Evolutionary conservation across 148 eudicot genomes (phyloP), one percentile per base, ranked within the genome.

Genomic region (Rheum nobile): DNA sequence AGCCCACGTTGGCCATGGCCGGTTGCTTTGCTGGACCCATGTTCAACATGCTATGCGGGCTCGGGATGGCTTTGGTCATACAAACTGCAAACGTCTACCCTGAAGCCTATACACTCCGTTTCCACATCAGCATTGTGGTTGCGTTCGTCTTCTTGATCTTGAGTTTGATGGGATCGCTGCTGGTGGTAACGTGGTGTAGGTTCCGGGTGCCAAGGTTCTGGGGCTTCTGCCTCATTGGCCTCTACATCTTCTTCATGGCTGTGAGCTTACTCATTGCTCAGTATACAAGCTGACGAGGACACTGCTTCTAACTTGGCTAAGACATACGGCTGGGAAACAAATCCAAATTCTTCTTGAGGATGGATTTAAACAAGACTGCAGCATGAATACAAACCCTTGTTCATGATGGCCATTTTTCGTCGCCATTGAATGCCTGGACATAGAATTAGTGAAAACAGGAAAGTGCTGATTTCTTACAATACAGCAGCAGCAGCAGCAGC

Each of bases 1-100:
- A 91, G 85, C 98, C 98, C 0, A 96, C 96, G 17, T 82, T 91
- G 81, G 98, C 97, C 61, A 95, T 95, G 98, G 98, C 98, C 0
- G 98, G 98, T 1, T 95, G 98, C 86, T 95, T 91, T 82, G 98
- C 98, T 0, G 87, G 98, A 10, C 98, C 98, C 29, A 95, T 95
- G 98, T 95, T 91, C 74, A 95, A 95, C 78, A 95, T 95, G 98
- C 80, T 95, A 26, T 83, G 90, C 68, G 98, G 98, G 72, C 93
- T 95, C 12, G 98, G 98, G 29, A 87, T 86, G 4, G 97, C 91
- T 80, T 82, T 95, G 74, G 93, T 95, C 43, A 83, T 86, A 65
- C 88, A 95, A 77, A 91, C 91, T 2, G 88, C 93, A 29, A 78
- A 80, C 44, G 83, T 90, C 29, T 91, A 79, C 80, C 98, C 98